Conservation (phyloP, 352 stramenopile genomes). For the Globisporangium cederbergense region DNA sequence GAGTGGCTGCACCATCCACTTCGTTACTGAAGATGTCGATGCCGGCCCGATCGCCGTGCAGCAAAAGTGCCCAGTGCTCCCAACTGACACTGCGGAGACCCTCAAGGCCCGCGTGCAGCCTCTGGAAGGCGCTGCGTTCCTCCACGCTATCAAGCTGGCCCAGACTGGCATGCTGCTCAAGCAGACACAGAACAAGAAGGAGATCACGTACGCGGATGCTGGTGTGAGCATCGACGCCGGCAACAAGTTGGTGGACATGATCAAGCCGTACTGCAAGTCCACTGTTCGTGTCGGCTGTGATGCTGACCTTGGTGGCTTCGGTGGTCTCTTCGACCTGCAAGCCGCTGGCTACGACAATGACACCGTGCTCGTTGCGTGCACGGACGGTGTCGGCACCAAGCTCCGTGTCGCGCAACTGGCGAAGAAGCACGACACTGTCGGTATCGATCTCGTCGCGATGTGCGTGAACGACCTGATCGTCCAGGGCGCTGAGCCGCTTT, state of each 20-base stretch:
- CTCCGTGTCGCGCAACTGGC: constrained; percentile 87
- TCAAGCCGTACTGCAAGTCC: constrained; percentile 98
- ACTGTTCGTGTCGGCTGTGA: constrained; percentile 95
- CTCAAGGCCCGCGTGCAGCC: constrained; percentile 97
- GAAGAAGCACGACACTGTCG: constrained; percentile 95
- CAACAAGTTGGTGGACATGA: constrained; percentile 94
- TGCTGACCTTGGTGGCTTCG: constrained; percentile 96
- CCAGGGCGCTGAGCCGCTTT: constrained; percentile 97
- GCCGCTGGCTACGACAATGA: constrained; percentile 96
- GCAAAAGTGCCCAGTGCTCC: constrained; percentile 89
- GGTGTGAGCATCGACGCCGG: constrained; percentile 98
- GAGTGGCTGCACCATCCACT: constrained; percentile 98
- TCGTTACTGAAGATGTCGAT: constrained; percentile 97
- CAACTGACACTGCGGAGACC: constrained; percentile 91
- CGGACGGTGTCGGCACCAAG: constrained; percentile 98
- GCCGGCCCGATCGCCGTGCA: constrained; percentile 98
- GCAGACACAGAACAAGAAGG: constrained; percentile 63
- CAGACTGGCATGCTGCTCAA: constrained; percentile 65
- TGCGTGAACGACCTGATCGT: constrained; percentile 99
- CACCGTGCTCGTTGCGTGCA: constrained; percentile 97
- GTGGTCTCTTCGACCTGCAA: constrained; percentile 97
- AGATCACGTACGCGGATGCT: constrained; percentile 96
- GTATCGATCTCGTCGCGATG: constrained; percentile 99
- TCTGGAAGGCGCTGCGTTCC: constrained; percentile 94
- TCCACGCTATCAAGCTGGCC: constrained; percentile 78